Evolutionary conservation across 2,329 filamentous ascomycete species (phyloP).

Genomic region (Exserohilum turcica): DNA sequence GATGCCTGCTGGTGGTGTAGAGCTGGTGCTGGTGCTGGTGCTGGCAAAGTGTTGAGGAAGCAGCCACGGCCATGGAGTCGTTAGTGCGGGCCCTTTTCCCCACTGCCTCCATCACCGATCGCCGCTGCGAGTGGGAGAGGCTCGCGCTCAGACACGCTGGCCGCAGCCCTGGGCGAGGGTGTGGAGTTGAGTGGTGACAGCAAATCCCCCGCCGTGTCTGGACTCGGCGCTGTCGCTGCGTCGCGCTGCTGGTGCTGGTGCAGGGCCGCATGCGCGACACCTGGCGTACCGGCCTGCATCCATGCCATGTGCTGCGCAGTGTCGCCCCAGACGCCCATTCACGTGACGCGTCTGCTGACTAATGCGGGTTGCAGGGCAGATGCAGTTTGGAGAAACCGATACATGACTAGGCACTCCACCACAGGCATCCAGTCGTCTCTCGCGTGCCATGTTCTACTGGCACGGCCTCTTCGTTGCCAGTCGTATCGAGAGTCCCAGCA

Average conservation of each 20-base stretch:
- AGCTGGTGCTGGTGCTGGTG: neutral
- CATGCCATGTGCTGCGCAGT: neutral
- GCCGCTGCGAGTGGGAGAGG: constrained; percentile 10
- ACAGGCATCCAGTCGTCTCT: no score
- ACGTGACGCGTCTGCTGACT: constrained; percentile 2
- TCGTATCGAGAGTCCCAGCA: no score
- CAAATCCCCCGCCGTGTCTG: constrained; percentile 1
- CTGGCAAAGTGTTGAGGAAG: constrained; percentile 34
- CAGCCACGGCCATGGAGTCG: constrained; percentile 21
- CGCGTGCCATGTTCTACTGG: no score
- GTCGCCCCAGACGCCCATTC: constrained; percentile 6
- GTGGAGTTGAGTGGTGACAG: constrained; percentile 9
- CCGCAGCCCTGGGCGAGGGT: constrained; percentile 5
- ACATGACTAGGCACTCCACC: no score
- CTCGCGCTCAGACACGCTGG: constrained; percentile 6
- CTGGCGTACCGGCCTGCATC: neutral
- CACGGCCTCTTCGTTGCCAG: no score
- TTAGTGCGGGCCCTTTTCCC: constrained; percentile 13
- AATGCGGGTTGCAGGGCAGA: neutral
- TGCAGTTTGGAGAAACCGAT: no score
- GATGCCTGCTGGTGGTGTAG: no score
- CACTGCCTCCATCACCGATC: constrained; percentile 22
- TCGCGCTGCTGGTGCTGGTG: no score
- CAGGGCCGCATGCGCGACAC: constrained; percentile 1
- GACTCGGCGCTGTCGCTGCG: no score